These are phyloP conservation scores for Pichia sp. DNA, from an alignment of 1,139 yeast genomes.

Conservation along the genomic window DNA sequence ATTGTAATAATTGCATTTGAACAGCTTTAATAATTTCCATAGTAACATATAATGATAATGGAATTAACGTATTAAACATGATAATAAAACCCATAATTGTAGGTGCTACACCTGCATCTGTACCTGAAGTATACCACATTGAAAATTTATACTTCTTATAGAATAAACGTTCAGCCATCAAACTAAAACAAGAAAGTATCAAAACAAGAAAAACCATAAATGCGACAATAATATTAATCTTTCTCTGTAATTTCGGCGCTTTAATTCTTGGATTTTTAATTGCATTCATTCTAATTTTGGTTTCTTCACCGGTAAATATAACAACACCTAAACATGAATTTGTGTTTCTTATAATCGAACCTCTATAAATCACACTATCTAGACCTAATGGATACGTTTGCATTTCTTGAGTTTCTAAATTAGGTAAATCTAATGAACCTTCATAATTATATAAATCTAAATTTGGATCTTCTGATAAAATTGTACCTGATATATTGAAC, in stretches of 20 bases:
- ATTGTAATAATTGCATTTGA: constrained; percentile 74
- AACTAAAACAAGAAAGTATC: constrained; percentile 68
- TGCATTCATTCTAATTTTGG: constrained; percentile 94
- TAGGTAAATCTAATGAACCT: constrained; percentile 47
- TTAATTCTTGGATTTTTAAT: constrained; percentile 83
- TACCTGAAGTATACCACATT: constrained; percentile 69
- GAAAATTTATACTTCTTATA: constrained; percentile 39
- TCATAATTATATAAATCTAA: constrained; percentile 86
- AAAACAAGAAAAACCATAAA: constrained; percentile 85
- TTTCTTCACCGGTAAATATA: constrained; percentile 90
- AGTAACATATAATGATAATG: constrained; percentile 88
- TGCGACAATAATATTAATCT: constrained; percentile 75
- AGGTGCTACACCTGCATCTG: constrained; percentile 84
- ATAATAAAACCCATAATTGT: constrained; percentile 93
- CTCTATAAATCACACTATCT: constrained; percentile 80
- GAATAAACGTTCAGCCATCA: constrained; percentile 66
- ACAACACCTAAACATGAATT: constrained; percentile 68
- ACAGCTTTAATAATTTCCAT: constrained; percentile 91
- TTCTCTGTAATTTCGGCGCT: constrained; percentile 83
- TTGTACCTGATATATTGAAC: constrained; percentile 43
- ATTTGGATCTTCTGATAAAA: constrained; percentile 86
- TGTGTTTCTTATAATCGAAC: constrained; percentile 83
- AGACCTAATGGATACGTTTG: constrained; percentile 59
- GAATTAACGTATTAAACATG: constrained; percentile 95
- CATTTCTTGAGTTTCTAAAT: constrained; percentile 25